Conservation (phyloP, 2,329 filamentous ascomycete species). For the Endothia cerciana region DNA sequence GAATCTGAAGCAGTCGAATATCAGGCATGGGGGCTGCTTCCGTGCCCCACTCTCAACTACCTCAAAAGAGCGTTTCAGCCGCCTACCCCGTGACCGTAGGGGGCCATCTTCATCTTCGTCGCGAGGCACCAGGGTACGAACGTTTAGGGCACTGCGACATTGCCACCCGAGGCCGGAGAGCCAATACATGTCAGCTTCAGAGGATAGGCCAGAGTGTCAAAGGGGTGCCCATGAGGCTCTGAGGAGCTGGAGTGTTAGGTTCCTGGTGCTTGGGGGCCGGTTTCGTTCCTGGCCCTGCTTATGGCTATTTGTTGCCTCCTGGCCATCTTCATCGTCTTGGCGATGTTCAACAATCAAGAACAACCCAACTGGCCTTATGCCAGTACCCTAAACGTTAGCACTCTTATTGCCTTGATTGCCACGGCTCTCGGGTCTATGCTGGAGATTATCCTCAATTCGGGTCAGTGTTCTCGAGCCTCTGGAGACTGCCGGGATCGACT, state of each 20-base stretch:
- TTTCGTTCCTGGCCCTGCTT: too few species aligned
- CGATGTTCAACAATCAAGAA: background rate
- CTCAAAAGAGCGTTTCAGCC: too few species aligned
- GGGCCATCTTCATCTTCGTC: too few species aligned
- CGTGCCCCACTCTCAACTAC: background rate
- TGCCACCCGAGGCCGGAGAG: too few species aligned
- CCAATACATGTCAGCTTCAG: too few species aligned
- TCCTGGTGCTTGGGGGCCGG: too few species aligned
- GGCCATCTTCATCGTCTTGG: background rate
- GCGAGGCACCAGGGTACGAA: too few species aligned
- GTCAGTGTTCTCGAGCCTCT: background rate
- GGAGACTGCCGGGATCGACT: background rate
- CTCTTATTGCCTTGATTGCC: slow-evolving; percentile 7
- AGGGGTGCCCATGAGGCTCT: too few species aligned
- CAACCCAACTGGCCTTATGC: slow-evolving; percentile 9
- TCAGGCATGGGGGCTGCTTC: background rate
- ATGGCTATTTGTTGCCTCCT: background rate
- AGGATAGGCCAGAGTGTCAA: too few species aligned
- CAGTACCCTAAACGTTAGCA: slow-evolving; percentile 5
- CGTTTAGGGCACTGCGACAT: too few species aligned
- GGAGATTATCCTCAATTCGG: background rate
- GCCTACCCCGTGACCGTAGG: too few species aligned
- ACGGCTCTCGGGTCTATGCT: slow-evolving; percentile 11
- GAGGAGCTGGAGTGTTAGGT: too few species aligned
- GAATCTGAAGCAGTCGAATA: background rate